Base-by-base conservation (phyloP, 2,329 filamentous ascomycete genomes). In the Rhinocladiella similis region DNA sequence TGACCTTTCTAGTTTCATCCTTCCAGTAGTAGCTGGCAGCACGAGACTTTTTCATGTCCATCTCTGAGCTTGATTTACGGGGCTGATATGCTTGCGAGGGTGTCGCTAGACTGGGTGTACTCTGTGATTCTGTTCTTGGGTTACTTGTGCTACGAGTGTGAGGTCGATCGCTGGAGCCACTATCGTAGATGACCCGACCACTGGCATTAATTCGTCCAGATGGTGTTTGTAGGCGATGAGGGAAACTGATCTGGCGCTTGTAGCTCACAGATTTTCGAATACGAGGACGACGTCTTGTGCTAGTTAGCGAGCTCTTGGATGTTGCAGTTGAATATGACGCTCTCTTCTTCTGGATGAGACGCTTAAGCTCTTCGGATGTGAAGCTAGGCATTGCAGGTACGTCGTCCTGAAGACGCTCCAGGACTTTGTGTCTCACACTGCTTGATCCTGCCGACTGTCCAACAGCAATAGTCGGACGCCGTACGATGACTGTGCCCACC, bases 1-100 rank as follows among this genome's bases (percentile, higher is more conserved):
- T 96, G 55, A 95, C 88, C 65, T 93, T 87, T 5, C 90, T 82
- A 52, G 94, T 83, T 69, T 96, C 92, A 56, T 91, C 90, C 64
- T 84, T 86, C 72, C 85, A 87, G 47, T 78, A 76, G 38, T 81
- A 76, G 53, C 74, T 78, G 1, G 76, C 65, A 5, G 70, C 67
- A 2, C 69, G 67, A 14, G 77, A 43, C 69, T 78, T 69, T 68
- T 74, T 61, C 59, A 73, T 60, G 69, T 80, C 47, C 71, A 68
- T 63, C 36, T 66, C 66, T 60, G 58, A 62, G 51, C 54, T 53
- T 38, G 67, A 64, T 25, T 66, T 69, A 27, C 67, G 63, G 6
- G 67, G 63, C n/a, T 70, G 72, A 14, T 73, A 70, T 4, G 72
- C 65, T 1, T 67, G 67, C n/a, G 71, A 70, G 22, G 72, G 74